Base-by-base conservation (phyloP, 1,284 basidiomycete species). In the Blastosporella zonata region DNA sequence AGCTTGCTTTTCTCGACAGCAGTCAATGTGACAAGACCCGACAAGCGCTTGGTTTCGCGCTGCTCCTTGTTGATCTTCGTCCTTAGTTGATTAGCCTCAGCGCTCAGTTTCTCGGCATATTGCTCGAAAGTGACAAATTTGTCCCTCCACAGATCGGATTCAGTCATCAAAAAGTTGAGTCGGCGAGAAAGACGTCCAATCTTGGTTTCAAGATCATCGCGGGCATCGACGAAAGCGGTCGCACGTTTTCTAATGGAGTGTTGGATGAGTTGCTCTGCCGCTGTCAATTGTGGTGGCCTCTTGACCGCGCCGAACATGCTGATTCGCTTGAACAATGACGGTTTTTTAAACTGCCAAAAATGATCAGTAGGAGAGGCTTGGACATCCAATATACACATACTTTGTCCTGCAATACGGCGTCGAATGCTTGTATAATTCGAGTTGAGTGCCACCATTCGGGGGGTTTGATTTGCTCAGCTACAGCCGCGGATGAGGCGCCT, bases 381-480 rank as follows among this genome's bases (percentile, higher is more conserved):
- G 6, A 36, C 15, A 39, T 25, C 31, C 5, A 18, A 2, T 20
- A 3, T n/a, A 3, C 25, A 62, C 69, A 55, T 55, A 90, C 90
- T 78, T 85, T 92, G 64, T 95, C 90, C 56, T 88, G 83, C 40
- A 97, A 75, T 21, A 95, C 90, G 51, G 75, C 77, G 66, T 96
- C 93, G 57, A 97, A 95, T 6, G 90, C 93, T 54, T 89, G 83
- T 46, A 97, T 87, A 59, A 95, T 88, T 18, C 85, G 81, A 9
- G 85, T 88, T 36, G 90, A 90, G 62, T 93, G 84, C 93, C 93
- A 97, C 93, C 93, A 97, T 52, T 84, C 81, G 0, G 93, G 94
- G 31, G 87, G 75, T 62, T 90, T 88, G 64, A 94, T 88, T 55
- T 87, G 86, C 62, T 92, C 90, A 2, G 89, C 88, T 20, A 90